Base-by-base conservation (phyloP, 2,329 filamentous ascomycete species). In the Ceratocystis cubensis region DNA sequence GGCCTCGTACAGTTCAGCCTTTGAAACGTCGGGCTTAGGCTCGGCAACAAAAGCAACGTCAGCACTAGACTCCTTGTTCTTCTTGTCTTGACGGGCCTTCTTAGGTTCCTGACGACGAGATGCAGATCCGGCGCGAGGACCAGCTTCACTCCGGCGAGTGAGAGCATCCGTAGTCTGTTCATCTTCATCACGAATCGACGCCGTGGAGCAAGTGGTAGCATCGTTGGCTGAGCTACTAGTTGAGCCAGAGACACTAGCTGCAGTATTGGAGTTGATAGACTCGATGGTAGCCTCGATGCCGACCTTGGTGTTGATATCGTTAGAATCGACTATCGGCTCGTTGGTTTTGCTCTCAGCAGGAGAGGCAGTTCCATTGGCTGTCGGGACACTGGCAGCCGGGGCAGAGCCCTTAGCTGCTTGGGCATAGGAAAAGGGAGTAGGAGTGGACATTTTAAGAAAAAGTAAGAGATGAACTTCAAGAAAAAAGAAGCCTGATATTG, bases 351-450 rank as follows among this genome's bases (percentile, higher is more conserved):
- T 45, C 25, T 61, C 45, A 2, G 28, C 7, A 50, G 63, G 28
- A 3, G 63, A 37, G 53, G 61, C 53, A 56, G 61, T 41, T 28
- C 53, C 61, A n/a, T 28, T 48, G 44, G 65, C 61, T 28, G 65
- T 44, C 8, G 61, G 15, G 50, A 41, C 59, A 25, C 62, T 44
- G 56, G 61, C 61, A 37, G 61, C 33, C 46, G 66, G 46, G 41
- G 66, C 37, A 33, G 63, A 64, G n/a, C 83, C 73, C 76, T 94
- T 94, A 68, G 93, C 93, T 74, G 93, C 93, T 82, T 96, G 91
- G 72, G 93, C 93, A 77, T 97, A 97, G 68, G 93, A 96, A 75
- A 96, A 96, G 44, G 84, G 80, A 69, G 84, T 80, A 69, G 83
- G 72, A 67, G 76, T 75, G 70, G 82, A 81, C 82, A 84, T 84